Evolutionary conservation across 2,329 filamentous ascomycete genomes (phyloP), one percentile per base, ranked within the genome.

Genomic region (Colletotrichum destructivum): DNA sequence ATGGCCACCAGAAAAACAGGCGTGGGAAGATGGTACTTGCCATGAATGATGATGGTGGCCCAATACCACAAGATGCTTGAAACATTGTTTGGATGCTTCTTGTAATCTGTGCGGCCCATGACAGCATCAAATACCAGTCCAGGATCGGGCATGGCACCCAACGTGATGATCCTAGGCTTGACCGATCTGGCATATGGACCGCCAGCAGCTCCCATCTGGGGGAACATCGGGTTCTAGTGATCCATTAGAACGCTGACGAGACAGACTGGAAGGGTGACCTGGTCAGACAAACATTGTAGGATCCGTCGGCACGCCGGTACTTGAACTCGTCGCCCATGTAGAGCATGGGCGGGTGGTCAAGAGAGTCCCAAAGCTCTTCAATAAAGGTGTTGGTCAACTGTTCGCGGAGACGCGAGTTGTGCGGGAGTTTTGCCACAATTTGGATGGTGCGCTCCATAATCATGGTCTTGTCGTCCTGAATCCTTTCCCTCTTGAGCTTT

Each of bases 391-490:
- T 90, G 11, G 92, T 94, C 59, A 95, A 83, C 62, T 90, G 82
- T 52, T 87, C 84, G 12, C 92, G 86, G 35, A 88, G 85, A 75
- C 88, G 88, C 1, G 92, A 94, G 66, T 87, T 84, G 61, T 87
- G 82, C 0, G 91, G 91, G 44, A 94, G 84, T 42, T 87, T 88
- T 15, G 91, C 87, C 6, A 94, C 91, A 18, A 94, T 84, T 83
- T 91, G 88, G 72, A 94, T 94, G 6, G 92, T 86, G 9, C 89
- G 86, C 80, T 94, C 93, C 90, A 94, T 93, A 55, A 94, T 84
- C 86, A 94, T 93, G 2, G 91, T 93, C 82, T 92, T 93, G 83
- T 96, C 94, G 76, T 96, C 91, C 6, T 89, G 81, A 13, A 91
- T 84, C 59, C 89, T 84, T 69, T 87, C 86, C 1, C 92, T 91